A percentile compares a stretch with the other conserved stretches of the same genome.
Evolutionary conservation across 2,329 filamentous ascomycete genomes (phyloP).

Genomic region (Pseudogymnoascus sp.): DNA sequence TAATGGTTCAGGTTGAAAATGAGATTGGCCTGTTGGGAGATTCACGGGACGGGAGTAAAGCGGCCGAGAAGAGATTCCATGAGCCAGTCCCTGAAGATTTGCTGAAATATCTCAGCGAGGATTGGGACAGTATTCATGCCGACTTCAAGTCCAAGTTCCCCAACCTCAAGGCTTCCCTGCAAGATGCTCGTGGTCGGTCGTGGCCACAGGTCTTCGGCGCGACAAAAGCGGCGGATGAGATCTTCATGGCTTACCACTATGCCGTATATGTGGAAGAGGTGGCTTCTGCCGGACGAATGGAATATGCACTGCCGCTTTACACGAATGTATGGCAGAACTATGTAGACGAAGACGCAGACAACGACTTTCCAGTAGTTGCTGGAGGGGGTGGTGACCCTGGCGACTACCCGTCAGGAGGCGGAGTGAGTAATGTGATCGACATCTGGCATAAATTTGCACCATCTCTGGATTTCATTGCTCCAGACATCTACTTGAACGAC

Average conservation of each 20-base stretch:
- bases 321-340: constrained; percentile 42
- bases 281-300: constrained; percentile 34
- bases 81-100: not conserved
- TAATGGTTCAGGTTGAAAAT: constrained; percentile 1
- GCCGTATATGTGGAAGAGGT: constrained; percentile 36
- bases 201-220: constrained; percentile 38
- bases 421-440: constrained; percentile 36
- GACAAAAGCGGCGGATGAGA: constrained; percentile 33
- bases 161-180: not conserved
- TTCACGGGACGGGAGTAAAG: not conserved
- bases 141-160: not conserved
- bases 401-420: constrained; percentile 42
- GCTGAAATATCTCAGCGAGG: not conserved
- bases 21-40: not conserved
- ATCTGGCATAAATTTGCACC: constrained; percentile 39
- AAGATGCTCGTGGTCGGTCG: constrained; percentile 7
- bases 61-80: not conserved
- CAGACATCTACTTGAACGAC: constrained; percentile 42
- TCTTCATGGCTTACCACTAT: constrained; percentile 43
- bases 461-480: constrained; percentile 39
- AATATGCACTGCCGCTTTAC: constrained; percentile 37
- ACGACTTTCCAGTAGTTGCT: constrained; percentile 31
- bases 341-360: constrained; percentile 28
- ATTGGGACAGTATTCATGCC: not conserved
- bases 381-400: constrained; percentile 38